Evolutionary conservation across 164 flowering plant species (phyloP), one percentile per base, ranked within the genome.

Genomic region (grape (Vitis vinifera)): DNA sequence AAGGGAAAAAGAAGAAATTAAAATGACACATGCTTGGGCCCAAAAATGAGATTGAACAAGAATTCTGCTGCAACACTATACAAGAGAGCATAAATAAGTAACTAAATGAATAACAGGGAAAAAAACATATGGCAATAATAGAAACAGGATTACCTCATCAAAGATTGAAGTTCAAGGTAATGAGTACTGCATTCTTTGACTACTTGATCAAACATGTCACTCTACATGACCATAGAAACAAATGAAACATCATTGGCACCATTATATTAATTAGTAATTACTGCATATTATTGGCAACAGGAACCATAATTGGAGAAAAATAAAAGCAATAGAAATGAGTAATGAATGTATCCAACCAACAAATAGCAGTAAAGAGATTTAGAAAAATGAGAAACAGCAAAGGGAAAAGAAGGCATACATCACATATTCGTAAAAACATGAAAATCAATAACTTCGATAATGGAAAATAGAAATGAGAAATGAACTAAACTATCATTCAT

Each of bases 131-230:
- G 1, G 50, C n/a, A 8, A 17, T 70, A 68, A 17, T 64, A 48
- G 13, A 61, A 62, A 65, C 19, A 75, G 50, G 27, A 17, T 71
- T 80, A 91, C 97, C 95, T 88, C 78, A 90, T 84, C 80, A 92
- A 75, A 47, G 87, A 80, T 65, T 86, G 88, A 69, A 92, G 88
- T 67, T 85, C 91, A 68, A 73, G 69, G 61, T 86, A 81, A 77
- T 94, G 97, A 17, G 77, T 80, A 57, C 67, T 75, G 66, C 99
- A 92, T 76, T 92, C 94, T 79, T 81, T 83, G 16, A 86, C 72
- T 8, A 86, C 94, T 84, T 91, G 86, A 70, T 83, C 88, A 78
- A 88, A 82, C 60, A 76, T 47, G 68, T 90, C 87, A 67, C 71
- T 79, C 93, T 92, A 63, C 76, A 78, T 55, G 7, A 77, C 30